A percentile compares a stretch with the other conserved stretches of the same genome.
These are phyloP conservation scores for Ustilago xerochloae DNA, from an alignment of 1,284 basidiomycete genomes.

Conservation along the genomic window DNA sequence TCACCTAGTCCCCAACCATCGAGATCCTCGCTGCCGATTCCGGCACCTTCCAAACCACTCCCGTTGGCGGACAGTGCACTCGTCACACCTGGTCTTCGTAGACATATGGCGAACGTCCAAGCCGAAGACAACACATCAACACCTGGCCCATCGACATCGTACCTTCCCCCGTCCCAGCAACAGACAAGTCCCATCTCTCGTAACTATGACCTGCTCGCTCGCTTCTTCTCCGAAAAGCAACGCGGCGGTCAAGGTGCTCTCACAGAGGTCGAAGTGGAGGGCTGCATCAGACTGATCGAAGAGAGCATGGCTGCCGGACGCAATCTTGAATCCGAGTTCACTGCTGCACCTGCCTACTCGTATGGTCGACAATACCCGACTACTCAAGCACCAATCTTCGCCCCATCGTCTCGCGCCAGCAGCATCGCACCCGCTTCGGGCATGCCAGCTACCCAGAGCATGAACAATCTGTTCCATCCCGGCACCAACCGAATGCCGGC, in stretches of 20 bases:
- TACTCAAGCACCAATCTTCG: slow-evolving; percentile 8
- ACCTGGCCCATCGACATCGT: slow-evolving; percentile 16
- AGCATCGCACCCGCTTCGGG: slow-evolving; percentile 29
- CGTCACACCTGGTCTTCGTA: slow-evolving; percentile 42
- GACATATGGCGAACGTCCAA: slow-evolving; percentile 14
- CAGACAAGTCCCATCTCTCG: slow-evolving; percentile 51
- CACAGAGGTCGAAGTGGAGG: slow-evolving; percentile 56
- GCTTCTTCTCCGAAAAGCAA: slow-evolving; percentile 59
- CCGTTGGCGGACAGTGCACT: slow-evolving; percentile 34
- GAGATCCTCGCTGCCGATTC: slow-evolving; percentile 8
- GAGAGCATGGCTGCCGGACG: slow-evolving; percentile 48
- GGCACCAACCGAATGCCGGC: slow-evolving; percentile 27
- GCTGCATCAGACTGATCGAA: slow-evolving; percentile 55
- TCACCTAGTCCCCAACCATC: slow-evolving; percentile 17
- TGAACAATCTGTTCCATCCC: slow-evolving; percentile 38
- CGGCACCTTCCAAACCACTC: slow-evolving; percentile 20
- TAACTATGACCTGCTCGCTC: slow-evolving; percentile 56
- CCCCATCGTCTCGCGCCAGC: slow-evolving; percentile 35
- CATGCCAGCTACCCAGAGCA: slow-evolving; percentile 32
- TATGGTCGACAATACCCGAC: slow-evolving; percentile 6
- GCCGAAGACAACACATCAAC: slow-evolving; percentile 3
- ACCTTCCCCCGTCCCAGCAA: slow-evolving; percentile 13
- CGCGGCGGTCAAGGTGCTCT: slow-evolving; percentile 39
- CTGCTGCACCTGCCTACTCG: not conserved
- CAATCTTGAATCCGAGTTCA: slow-evolving; percentile 44